Evolutionary conservation across 1,284 basidiomycete species (phyloP).

Genomic region (Apiotrichum mycotoxinovorans): DNA sequence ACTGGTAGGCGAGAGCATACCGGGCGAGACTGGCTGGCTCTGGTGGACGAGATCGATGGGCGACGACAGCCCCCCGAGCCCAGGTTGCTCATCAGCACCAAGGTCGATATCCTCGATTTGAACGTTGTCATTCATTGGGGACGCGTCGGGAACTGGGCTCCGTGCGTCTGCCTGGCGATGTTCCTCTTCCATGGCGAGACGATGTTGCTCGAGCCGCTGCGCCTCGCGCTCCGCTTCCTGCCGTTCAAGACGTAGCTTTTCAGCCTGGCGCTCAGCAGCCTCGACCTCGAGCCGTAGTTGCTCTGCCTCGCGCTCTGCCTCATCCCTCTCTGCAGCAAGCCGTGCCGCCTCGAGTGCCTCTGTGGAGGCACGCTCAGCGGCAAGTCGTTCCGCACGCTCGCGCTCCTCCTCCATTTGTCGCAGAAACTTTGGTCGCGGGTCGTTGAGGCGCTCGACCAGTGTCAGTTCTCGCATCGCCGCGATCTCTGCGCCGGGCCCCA

Average conservation of each 20-base stretch:
- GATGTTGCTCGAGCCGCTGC: neutral
- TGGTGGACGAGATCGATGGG: neutral
- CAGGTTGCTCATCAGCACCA: slow-evolving; percentile 20
- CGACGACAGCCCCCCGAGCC: slow-evolving; percentile 16
- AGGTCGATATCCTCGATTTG: neutral
- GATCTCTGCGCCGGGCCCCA: slow-evolving; percentile 10
- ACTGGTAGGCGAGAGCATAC: neutral
- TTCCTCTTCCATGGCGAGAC: neutral
- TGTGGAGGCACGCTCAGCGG: neutral
- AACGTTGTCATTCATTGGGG: neutral
- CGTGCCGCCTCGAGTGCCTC: neutral
- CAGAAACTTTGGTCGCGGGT: slow-evolving; percentile 30
- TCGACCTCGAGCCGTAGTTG: neutral
- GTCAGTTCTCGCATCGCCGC: slow-evolving; percentile 31
- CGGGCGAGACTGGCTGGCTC: neutral
- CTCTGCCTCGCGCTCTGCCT: neutral
- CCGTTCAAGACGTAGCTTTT: neutral
- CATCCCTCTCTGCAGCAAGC: neutral
- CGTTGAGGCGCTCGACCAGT: slow-evolving; percentile 29
- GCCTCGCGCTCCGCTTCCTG: neutral
- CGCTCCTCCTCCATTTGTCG: slow-evolving; percentile 27
- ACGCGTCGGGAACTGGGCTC: neutral
- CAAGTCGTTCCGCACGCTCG: neutral
- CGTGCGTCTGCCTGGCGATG: neutral
- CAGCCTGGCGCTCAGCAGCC: slow-evolving; percentile 1